Evolutionary conservation across 306 rosid species (phyloP), one percentile per base, ranked within the genome.

Genomic region (Oxytropis ochrocephala): DNA sequence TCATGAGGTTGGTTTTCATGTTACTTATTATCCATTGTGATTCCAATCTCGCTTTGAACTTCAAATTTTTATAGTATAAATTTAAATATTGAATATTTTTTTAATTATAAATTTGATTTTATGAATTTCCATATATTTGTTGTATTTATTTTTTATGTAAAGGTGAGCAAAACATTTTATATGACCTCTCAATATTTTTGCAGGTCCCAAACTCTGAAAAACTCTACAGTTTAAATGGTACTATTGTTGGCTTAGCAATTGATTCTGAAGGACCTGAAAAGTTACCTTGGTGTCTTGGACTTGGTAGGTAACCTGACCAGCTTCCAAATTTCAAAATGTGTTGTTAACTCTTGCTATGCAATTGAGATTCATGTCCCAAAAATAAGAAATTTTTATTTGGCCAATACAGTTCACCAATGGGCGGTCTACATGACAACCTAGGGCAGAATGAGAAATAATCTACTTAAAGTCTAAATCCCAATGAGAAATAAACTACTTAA

Each of bases 181-280:
- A 56, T 63, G 41, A 41, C 49, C 33, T 17, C 9, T 35, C 63
- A 8, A 47, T 66, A 57, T 55, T 65, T 73, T 83, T 70, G 79
- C 43, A 94, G 98, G 91, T 94, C 73, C 89, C 97, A 51, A 76
- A 78, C 65, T 75, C 87, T 49, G 93, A 94, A 65, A 61, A 75
- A 55, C 81, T 81, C 81, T 87, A 81, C 81, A 78, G 92, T 79
- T 76, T 94, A 85, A 94, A 90, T 70, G 97, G 87, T 75, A 78
- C 85, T 62, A 87, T 88, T 65, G 97, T 90, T 70, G 98, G 96
- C 69, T 88, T 94, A 77, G 95, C 97, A 14, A 80, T 84, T 79
- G 82, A 89, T 80, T 76, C 87, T 77, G 82, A 84, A 67, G 84
- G 50, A 70, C 64, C 85, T 46, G 84, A 78, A 77, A 85, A 60